Evolutionary conservation across 495 filamentous ascomycete species (phyloP), one percentile per base, ranked within the genome.

Genomic region (Penicillium alfredii): DNA sequence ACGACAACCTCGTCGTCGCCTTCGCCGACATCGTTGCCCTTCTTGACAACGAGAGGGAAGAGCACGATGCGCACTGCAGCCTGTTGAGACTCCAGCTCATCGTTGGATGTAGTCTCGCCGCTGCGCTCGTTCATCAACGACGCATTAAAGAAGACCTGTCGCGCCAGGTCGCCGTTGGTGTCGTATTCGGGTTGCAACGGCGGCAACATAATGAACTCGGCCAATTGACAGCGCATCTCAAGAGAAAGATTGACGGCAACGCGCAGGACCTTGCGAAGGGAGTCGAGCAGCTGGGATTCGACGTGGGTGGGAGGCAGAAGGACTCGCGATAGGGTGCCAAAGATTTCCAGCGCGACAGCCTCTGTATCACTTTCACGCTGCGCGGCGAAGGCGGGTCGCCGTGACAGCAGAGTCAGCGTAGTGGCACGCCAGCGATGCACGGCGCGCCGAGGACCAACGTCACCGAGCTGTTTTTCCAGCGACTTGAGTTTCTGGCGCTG

Each of bases 121-220:
- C 77, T 82, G 15, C 87, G 82, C 65, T 96, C 92, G 50, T 94
- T 89, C 92, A 98, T 98, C 30, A 89, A 69, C 6, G 77, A 71
- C 0, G 89, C 84, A 54, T 90, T 93, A 77, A 97, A 98, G 35
- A 68, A 66, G 10, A 94, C 81, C 28, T 87, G 84, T 24, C 81
- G 83, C 20, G 73, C 72, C 11, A 97, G 76, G 49, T 95, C 90
- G 49, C 92, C 92, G 43, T 87, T 82, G 44, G 80, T 82, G 61
- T 97, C 89, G 64, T 92, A 97, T 51, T 94, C 87, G 8, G 93
- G 90, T 45, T 88, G 86, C n/a, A 93, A 71, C 6, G 92, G 89
- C 3, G 90, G 90, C 4, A 94, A 80, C 89, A 98, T 96, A 61
- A 92, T 87, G 63, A 90, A 98, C 60, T 96, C 89, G 11, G 92